Evolutionary conservation across 2,329 filamentous ascomycete genomes (phyloP).

Genomic region (Sclerotinia borealis): DNA sequence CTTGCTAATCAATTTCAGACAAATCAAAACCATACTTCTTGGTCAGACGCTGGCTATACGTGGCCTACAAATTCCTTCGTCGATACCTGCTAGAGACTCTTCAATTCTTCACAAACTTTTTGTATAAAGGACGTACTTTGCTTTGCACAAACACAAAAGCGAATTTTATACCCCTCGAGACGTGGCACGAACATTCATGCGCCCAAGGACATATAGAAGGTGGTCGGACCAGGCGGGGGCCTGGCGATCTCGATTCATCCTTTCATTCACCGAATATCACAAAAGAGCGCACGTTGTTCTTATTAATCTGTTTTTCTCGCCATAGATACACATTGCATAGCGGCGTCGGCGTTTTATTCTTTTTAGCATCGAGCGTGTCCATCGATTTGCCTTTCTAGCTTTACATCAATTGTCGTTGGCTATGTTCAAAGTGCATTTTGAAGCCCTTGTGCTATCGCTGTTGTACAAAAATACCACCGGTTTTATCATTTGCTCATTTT

Average conservation of each 20-base stretch:
- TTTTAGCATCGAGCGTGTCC: background rate
- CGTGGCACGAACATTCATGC: slow-evolving; percentile 10
- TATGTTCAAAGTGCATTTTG: slow-evolving; percentile 1
- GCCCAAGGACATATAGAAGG: slow-evolving; percentile 16
- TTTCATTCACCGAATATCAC: slow-evolving; percentile 4
- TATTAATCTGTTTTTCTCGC: slow-evolving; percentile 8
- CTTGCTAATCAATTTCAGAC: slow-evolving; percentile 27
- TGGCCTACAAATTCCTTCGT: slow-evolving; percentile 60
- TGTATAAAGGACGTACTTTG: slow-evolving; percentile 22
- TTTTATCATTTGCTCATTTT: background rate
- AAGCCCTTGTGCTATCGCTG: background rate
- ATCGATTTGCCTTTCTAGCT: slow-evolving; percentile 3
- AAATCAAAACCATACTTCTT: slow-evolving; percentile 59
- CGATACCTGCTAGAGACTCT: slow-evolving; percentile 41
- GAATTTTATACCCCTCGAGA: slow-evolving; percentile 12
- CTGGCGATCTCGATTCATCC: slow-evolving; percentile 8
- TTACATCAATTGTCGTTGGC: background rate
- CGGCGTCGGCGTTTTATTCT: slow-evolving; percentile 12
- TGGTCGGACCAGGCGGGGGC: slow-evolving; percentile 9
- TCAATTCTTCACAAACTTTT: slow-evolving; percentile 5
- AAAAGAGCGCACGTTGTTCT: slow-evolving; percentile 5
- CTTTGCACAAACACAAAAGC: slow-evolving; percentile 11
- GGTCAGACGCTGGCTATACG: slow-evolving; percentile 45
- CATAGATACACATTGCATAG: slow-evolving; percentile 14
- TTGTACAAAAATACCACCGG: slow-evolving; percentile 12